Percentiles rank a stretch among this genome's conserved stretches.
These are phyloP conservation scores for Candida buenavistaensis DNA, from an alignment of 1,139 yeast genomes.

Conservation along the genomic window DNA sequence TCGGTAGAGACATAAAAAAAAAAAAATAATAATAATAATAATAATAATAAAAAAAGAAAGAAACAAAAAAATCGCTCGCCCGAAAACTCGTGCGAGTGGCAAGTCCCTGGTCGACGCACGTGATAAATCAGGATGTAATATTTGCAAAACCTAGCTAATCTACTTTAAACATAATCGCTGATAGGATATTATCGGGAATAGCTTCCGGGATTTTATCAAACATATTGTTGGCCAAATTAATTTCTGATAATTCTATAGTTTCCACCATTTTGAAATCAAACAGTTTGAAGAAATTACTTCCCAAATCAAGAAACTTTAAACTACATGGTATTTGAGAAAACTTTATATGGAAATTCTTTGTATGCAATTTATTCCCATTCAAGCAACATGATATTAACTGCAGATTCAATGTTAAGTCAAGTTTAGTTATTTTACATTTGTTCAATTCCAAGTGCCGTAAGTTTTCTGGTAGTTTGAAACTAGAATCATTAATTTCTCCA, in stretches of 20 bases:
- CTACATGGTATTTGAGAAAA: slow-evolving; percentile 6
- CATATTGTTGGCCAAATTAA: slow-evolving; percentile 16
- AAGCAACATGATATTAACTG: slow-evolving; percentile 11
- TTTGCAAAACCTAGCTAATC: slow-evolving; percentile 1
- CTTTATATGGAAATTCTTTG: slow-evolving; percentile 7
- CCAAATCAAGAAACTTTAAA: slow-evolving; percentile 15
- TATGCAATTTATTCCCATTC: slow-evolving; percentile 12
- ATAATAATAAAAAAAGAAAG: too few relatives aligned
- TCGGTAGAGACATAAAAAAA: too few relatives aligned
- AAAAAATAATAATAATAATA: too few relatives aligned
- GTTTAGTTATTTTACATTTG: slow-evolving; percentile 13
- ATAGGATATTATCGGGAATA: slow-evolving; percentile 13
- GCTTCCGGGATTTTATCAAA: slow-evolving; percentile 18
- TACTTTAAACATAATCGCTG: slow-evolving; percentile 11
- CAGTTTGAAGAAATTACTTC: slow-evolving; percentile 13
- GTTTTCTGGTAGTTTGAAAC: slow-evolving; percentile 9
- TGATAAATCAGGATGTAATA: too few relatives aligned
- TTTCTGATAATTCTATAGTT: slow-evolving; percentile 12
- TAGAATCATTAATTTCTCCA: slow-evolving; percentile 6
- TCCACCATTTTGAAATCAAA: slow-evolving; percentile 12
- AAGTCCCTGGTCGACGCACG: too few relatives aligned
- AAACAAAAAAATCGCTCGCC: too few relatives aligned
- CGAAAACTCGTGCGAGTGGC: too few relatives aligned
- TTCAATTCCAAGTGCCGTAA: slow-evolving; percentile 14
- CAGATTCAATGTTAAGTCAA: slow-evolving; percentile 6